Percentiles rank a stretch among this genome's conserved stretches.
Evolutionary conservation across 345 rosid genomes (phyloP).

Genomic region (Sapria himalayana): DNA sequence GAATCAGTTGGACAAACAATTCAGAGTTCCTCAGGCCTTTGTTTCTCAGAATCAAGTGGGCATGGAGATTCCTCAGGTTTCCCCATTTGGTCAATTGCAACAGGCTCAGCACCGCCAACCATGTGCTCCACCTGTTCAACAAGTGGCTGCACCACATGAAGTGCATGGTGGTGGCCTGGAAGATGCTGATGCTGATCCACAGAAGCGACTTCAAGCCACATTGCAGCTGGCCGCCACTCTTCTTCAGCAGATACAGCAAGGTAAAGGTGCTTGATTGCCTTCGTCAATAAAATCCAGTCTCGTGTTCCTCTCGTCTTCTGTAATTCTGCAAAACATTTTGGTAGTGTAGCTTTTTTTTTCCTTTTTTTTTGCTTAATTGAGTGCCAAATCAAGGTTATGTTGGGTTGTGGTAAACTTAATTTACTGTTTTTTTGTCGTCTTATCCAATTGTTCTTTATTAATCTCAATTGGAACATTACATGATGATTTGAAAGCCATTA

Average conservation of each 20-base stretch:
- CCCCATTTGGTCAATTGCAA: slow-evolving; percentile 24
- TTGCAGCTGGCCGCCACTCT: slow-evolving; percentile 85
- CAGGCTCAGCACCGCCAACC: slow-evolving; percentile 28
- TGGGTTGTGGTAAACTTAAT: too few relatives aligned
- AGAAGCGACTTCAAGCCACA: slow-evolving; percentile 82
- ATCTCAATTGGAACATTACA: too few relatives aligned
- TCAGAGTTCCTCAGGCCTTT: slow-evolving; percentile 20
- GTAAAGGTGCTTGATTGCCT: slow-evolving; percentile 46
- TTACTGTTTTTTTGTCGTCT: too few relatives aligned
- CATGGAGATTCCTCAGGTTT: slow-evolving; percentile 16
- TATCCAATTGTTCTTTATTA: too few relatives aligned
- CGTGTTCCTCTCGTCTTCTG: too few relatives aligned
- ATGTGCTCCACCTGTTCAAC: not conserved
- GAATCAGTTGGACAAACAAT: slow-evolving; percentile 15
- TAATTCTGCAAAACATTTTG: too few relatives aligned
- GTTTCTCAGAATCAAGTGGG: slow-evolving; percentile 16
- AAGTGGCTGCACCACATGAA: slow-evolving; percentile 7
- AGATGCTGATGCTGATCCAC: slow-evolving; percentile 59
- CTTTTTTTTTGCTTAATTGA: too few relatives aligned
- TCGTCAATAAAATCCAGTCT: too few relatives aligned
- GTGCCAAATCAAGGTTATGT: too few relatives aligned
- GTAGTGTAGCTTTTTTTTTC: too few relatives aligned
- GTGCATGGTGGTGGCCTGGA: slow-evolving; percentile 11
- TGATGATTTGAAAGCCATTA: too few relatives aligned
- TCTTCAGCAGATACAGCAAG: slow-evolving; percentile 86